A percentile compares a stretch with the other conserved stretches of the same genome.
Evolutionary conservation across 345 rosid genomes (phyloP).

Genomic region (Citrus sp.): DNA sequence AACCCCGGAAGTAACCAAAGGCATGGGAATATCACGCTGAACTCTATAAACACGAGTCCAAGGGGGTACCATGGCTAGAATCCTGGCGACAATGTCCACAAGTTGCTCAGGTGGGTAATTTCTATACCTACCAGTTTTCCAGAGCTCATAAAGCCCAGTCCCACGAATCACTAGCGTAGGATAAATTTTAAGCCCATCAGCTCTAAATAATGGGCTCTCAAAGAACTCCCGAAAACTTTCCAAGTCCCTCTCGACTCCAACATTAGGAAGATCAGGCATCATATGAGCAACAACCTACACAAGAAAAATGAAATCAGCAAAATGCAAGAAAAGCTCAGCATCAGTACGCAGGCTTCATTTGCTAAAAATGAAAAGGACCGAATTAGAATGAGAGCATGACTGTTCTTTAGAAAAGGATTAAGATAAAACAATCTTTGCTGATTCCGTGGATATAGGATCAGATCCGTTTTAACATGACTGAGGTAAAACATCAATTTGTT

Average conservation of each 20-base stretch:
- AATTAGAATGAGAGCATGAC: not conserved
- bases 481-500: not conserved
- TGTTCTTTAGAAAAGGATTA: not conserved
- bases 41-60: constrained; percentile 99
- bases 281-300: constrained; percentile 95
- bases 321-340: not conserved
- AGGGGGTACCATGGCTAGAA: constrained; percentile 98
- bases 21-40: constrained; percentile 99
- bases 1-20: constrained; percentile 97
- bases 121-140: constrained; percentile 99
- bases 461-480: not conserved
- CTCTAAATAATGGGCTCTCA: constrained; percentile 92
- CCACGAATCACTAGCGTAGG: constrained; percentile 99
- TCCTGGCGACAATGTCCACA: constrained; percentile 95
- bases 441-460: not conserved
- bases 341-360: not conserved
- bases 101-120: constrained; percentile 99
- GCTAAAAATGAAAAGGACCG: not conserved
- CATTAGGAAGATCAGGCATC: constrained; percentile 99
- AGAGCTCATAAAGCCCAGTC: constrained; percentile 94
- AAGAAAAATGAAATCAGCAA: not conserved
- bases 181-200: constrained; percentile 97
- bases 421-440: not conserved
- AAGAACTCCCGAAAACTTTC: constrained; percentile 96
- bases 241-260: constrained; percentile 95